These are phyloP conservation scores for Boletus sp. DNA, from an alignment of 768 basidiomycete genomes.

Conservation along the genomic window DNA sequence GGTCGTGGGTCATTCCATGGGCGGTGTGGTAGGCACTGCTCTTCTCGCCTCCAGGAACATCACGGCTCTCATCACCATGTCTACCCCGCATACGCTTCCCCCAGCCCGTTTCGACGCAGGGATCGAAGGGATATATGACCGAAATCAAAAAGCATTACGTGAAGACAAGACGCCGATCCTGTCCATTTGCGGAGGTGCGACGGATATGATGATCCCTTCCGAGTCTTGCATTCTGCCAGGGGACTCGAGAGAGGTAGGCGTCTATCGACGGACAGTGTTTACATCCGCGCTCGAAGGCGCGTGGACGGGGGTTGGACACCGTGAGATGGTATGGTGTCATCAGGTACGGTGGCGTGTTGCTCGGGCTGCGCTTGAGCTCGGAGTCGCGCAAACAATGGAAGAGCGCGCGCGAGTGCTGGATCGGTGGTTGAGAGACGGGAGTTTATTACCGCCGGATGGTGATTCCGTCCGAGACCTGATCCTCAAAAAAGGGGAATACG, in stretches of 20 bases:
- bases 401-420: constrained; percentile 43
- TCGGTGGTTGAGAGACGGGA: constrained; percentile 68
- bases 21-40: constrained; percentile 84
- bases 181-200: constrained; percentile 87
- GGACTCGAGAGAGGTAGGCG: constrained; percentile 1
- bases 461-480: constrained; percentile 5
- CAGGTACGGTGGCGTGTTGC: constrained; percentile 92
- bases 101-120: constrained; percentile 84
- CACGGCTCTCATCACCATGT: constrained; percentile 90
- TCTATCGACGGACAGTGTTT: constrained; percentile 66
- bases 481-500: constrained; percentile 25
- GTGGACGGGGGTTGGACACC: constrained; percentile 95
- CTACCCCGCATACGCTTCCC: constrained; percentile 84
- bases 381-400: constrained; percentile 25
- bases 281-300: constrained; percentile 85
- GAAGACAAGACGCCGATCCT: constrained; percentile 62
- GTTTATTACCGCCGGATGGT: constrained; percentile 35
- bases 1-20: constrained; percentile 95
- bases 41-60: constrained; percentile 67
- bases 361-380: constrained; percentile 69
- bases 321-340: constrained; percentile 98
- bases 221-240: constrained; percentile 73
- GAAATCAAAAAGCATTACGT: constrained; percentile 39
- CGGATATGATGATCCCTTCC: constrained; percentile 88
- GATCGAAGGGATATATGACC: constrained; percentile 69